These are phyloP conservation scores for Physcia stellaris DNA, from an alignment of 495 filamentous ascomycete species.

Conservation along the genomic window DNA sequence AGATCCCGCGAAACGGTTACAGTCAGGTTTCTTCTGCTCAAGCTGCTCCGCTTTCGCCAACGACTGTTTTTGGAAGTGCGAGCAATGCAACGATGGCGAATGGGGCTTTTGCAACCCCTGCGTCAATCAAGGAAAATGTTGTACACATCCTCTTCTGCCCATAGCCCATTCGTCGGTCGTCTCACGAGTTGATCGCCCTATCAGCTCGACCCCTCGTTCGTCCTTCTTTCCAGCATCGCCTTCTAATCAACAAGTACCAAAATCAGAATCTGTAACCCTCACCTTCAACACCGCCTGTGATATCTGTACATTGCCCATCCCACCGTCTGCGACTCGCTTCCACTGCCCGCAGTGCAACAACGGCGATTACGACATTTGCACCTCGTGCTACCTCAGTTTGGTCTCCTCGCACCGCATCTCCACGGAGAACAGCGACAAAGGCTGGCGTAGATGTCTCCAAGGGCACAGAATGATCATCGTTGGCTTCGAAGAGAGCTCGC, in stretches of 20 bases:
- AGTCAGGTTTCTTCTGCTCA: slow-evolving; percentile 71
- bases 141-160: slow-evolving; percentile 65
- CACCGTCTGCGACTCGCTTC: slow-evolving; percentile 49
- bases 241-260: neutral
- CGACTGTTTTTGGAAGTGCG: slow-evolving; percentile 73
- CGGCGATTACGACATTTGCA: slow-evolving; percentile 78
- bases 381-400: slow-evolving; percentile 56
- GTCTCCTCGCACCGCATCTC: slow-evolving; percentile 46
- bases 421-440: slow-evolving; percentile 57
- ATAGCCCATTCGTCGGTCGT: slow-evolving; percentile 22
- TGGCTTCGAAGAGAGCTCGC: slow-evolving; percentile 45
- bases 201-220: no score
- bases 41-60: slow-evolving; percentile 59
- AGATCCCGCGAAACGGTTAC: slow-evolving; percentile 50
- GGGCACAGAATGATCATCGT: slow-evolving; percentile 82
- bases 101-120: slow-evolving; percentile 84
- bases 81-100: slow-evolving; percentile 71
- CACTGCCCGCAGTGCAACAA: slow-evolving; percentile 57
- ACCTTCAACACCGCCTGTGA: slow-evolving; percentile 61
- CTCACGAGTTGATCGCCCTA: no score
- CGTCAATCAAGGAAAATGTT: slow-evolving; percentile 62
- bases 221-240: neutral
- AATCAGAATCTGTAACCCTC: no score
- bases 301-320: slow-evolving; percentile 57
- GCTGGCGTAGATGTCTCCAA: slow-evolving; percentile 65